phyloP scores from a whole-genome alignment of 768 basidiomycete genomes.

The Mycena polygramma region DNA sequence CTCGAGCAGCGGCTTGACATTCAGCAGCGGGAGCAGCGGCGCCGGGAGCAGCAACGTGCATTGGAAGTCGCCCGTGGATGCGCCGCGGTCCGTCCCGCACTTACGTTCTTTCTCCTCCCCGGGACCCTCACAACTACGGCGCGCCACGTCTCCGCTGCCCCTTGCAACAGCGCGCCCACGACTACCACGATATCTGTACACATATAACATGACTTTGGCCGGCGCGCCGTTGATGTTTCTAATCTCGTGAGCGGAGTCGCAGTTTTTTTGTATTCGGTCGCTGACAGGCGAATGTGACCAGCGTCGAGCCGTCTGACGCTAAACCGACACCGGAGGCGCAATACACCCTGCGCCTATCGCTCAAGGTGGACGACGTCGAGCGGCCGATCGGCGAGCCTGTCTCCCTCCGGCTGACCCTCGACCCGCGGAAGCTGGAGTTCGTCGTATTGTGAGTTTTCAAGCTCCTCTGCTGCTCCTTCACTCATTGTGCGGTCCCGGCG shows the following conservation, averaged over 20 bases:
- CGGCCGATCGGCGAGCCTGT: conserved; percentile 64
- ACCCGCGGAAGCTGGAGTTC: conserved; percentile 70
- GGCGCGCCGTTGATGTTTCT: conserved; percentile 61
- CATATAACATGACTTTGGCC: conserved; percentile 61
- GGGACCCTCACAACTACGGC: conserved; percentile 21
- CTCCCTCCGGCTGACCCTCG: conserved; percentile 60
- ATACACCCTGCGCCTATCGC: conserved; percentile 66
- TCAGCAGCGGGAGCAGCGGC: conserved; percentile 23
- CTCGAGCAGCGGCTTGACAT: conserved; percentile 38
- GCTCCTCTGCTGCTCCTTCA: background rate
- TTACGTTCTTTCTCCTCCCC: conserved; percentile 36
- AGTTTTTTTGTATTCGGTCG: background rate
- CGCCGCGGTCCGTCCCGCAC: conserved; percentile 28
- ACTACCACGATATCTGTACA: conserved; percentile 64
- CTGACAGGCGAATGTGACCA: conserved; percentile 37
- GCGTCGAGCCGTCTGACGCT: conserved; percentile 61
- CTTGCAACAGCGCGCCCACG: conserved; percentile 41
- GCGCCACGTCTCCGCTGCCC: conserved; percentile 24
- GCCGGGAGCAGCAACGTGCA: conserved; percentile 36
- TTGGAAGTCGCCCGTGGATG: conserved; percentile 42
- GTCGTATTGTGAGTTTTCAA: conserved; percentile 76
- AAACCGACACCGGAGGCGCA: conserved; percentile 55
- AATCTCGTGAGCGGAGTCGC: conserved; percentile 59
- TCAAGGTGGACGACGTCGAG: conserved; percentile 69
- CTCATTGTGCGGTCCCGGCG: background rate